Evolutionary conservation across 768 basidiomycete genomes (phyloP).

Genomic region (Lanmaoa pseudosensibilis): DNA sequence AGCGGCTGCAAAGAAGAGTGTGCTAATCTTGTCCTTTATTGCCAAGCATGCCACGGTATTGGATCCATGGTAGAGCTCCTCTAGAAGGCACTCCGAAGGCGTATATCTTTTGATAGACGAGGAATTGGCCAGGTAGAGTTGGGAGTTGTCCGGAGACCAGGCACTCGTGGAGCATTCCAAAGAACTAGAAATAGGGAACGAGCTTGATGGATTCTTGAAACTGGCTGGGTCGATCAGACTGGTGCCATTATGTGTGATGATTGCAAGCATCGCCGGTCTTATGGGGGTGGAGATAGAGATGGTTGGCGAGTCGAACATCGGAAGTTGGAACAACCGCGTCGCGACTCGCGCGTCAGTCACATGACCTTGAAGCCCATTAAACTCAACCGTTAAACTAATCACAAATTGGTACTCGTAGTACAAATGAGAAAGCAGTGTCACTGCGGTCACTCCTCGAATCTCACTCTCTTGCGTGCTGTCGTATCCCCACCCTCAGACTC

Average conservation of each 20-base stretch:
- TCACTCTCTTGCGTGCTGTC: slow-evolving; percentile 20
- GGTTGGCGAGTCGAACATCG: not conserved
- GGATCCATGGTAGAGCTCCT: slow-evolving; percentile 40
- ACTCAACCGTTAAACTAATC: not conserved
- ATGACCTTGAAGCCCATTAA: slow-evolving; percentile 7
- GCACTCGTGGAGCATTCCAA: slow-evolving; percentile 28
- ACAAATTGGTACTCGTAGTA: not conserved
- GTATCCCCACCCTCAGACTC: not conserved
- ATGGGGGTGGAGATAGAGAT: slow-evolving; percentile 1
- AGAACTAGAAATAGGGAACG: slow-evolving; percentile 39
- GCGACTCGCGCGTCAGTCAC: slow-evolving; percentile 26
- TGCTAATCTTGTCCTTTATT: slow-evolving; percentile 36
- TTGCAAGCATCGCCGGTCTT: slow-evolving; percentile 48
- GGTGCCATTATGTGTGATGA: slow-evolving; percentile 49
- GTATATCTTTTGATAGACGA: slow-evolving; percentile 55
- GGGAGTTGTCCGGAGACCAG: slow-evolving; percentile 60
- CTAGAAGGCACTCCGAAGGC: slow-evolving; percentile 43
- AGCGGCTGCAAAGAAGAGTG: slow-evolving; percentile 48
- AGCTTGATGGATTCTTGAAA: slow-evolving; percentile 46
- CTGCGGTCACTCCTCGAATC: slow-evolving; percentile 18
- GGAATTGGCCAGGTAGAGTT: slow-evolving; percentile 53
- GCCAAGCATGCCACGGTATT: slow-evolving; percentile 32
- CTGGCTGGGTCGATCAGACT: slow-evolving; percentile 45
- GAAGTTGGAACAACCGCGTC: slow-evolving; percentile 24
- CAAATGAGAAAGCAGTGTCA: not conserved